Base-by-base conservation (phyloP, 2,329 filamentous ascomycete species). In the Aaosphaeria pasadenensis region DNA sequence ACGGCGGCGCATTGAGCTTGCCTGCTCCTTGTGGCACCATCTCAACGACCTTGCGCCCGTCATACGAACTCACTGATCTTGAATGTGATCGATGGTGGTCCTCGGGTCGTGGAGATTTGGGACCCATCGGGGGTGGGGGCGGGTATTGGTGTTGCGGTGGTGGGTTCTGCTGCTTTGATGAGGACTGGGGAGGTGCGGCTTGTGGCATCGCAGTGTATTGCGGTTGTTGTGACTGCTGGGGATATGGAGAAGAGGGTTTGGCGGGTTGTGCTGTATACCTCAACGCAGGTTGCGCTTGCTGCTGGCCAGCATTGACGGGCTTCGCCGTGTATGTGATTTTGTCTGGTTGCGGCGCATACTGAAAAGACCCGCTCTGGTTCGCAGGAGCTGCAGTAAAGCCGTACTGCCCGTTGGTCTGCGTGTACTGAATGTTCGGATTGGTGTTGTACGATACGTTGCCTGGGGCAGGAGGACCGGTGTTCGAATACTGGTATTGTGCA, bases 311-410 rank as follows among this genome's bases (percentile, higher is more conserved):
- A 36, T 49, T 59, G 28, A 71, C 61, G 11, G 71, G 71, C 49
- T 69, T 71, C 31, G 72, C 56, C n/a, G 64, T 75, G 56, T 74
- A 77, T 6, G 65, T 73, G 47, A 76, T 66, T 32, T 70, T 69
- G 6, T 69, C 60, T 3, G 74, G 71, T 17, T 67, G 49, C 17
- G 60, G 60, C 9, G 73, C 70, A 58, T 77, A 77, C 51, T 74
- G 67, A 51, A 65, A 67, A 5, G 57, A 58, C 9, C 54, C 59
- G 36, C 47, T 45, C 30, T 57, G 59, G 43, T 59, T 62, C 30
- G 58, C 52, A 5, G 64, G 54, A 6, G 54, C 50, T 2, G 62
- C 32, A 1, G 62, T 62, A 46, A 69, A 69, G 36, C 52, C 51
- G 47, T 59, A 67, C 45, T 60, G 59, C 38, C 56, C 57, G 7